Conservation (phyloP, 768 basidiomycete genomes). For the Lactarius indigo region DNA sequence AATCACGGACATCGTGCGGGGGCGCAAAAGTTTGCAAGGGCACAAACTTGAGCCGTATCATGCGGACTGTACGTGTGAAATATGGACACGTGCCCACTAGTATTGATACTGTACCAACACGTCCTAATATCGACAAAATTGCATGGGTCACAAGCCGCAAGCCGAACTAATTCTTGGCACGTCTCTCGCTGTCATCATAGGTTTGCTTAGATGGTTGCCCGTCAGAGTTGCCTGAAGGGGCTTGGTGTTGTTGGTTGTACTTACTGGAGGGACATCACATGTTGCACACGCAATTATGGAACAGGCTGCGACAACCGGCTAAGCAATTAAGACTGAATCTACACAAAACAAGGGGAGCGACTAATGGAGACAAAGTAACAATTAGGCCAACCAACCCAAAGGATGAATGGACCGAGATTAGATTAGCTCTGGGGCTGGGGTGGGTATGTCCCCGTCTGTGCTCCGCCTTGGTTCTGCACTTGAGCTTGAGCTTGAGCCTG, state of each 20-base stretch:
- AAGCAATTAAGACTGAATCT: background rate
- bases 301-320: background rate
- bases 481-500: slow-evolving; percentile 15
- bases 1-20: background rate
- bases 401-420: background rate
- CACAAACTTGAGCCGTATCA: background rate
- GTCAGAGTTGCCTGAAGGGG: no score
- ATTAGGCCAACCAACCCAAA: background rate
- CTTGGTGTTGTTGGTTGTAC: no score
- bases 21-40: background rate
- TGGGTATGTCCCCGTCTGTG: slow-evolving; percentile 16
- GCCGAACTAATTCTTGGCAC: background rate
- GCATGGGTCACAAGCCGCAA: background rate
- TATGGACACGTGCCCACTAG: background rate
- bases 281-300: no score
- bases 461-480: slow-evolving; percentile 15
- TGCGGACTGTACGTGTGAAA: background rate
- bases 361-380: background rate
- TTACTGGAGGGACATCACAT: background rate
- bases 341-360: background rate
- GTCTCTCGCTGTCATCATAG: background rate
- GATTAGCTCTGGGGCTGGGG: slow-evolving; percentile 11
- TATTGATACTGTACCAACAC: background rate
- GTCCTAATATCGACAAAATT: background rate
- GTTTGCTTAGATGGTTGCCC: background rate